Base-by-base conservation (phyloP, 495 filamentous ascomycete genomes). In the Sordaria brevicollis region DNA sequence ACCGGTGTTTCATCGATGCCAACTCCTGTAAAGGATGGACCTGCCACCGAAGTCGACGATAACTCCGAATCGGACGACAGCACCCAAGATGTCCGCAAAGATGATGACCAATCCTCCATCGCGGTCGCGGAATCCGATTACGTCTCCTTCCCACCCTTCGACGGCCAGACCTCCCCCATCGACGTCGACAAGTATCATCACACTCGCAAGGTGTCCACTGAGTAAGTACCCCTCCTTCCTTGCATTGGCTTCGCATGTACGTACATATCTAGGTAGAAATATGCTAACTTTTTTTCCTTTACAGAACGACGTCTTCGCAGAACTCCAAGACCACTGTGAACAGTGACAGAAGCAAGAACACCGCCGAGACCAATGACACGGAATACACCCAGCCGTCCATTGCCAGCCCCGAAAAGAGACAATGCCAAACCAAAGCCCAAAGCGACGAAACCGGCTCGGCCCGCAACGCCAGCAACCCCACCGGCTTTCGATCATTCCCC, bases 401-500 rank as follows among this genome's bases (percentile, higher is more conserved):
- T 5, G 1, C 4, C 1, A 0, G 29, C 10, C n/a, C n/a, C n/a
- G n/a, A 54, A 8, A 2, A 1, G 29, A 0, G 2, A 13, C 4
- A 29, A 54, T 19, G 43, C 25, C 19, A 54, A 25, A 11, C 13
- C 10, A 13, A 13, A 1, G 25, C 43, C 4, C 19, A 15, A 13
- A 25, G 2, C 25, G 49, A 57, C 49, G 5, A 57, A 29, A 29
- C 11, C 13, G 25, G 49, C 17, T 57, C 2, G 7, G 15, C 25
- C 49, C 25, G 49, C 25, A 13, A 57, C 49, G 15, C 10, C 10
- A 21, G 0, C 8, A 19, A 1, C 7, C 7, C 43, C 21, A 57
- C 43, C 10, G 3, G 2, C 43, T 15, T 13, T 25, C 49, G 15
- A 0, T 31, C 11, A 1, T 31, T 57, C 25, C 49, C 49, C 5